phyloP scores from a whole-genome alignment of 129 eudicot genomes.

The Escallonia rubra region DNA sequence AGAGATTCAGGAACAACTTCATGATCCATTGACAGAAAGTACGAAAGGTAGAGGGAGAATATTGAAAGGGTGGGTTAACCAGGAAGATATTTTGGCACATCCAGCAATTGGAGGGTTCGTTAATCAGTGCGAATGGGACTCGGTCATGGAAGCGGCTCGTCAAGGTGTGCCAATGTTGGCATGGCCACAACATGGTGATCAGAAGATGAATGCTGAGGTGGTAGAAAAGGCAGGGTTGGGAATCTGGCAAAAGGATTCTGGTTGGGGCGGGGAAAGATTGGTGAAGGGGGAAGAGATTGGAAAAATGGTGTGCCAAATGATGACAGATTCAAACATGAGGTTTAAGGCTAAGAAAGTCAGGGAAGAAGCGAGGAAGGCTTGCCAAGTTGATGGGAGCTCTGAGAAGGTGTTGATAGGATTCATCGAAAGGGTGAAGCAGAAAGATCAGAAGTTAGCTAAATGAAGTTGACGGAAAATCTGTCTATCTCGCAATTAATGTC shows the following conservation, averaged over 20 bases:
- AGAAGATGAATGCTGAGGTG: constrained; percentile 23
- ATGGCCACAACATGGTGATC: constrained; percentile 33
- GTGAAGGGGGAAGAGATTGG: constrained; percentile 17
- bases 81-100: constrained; percentile 18
- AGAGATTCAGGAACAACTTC: not conserved
- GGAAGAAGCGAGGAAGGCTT: constrained; percentile 17
- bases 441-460: not conserved
- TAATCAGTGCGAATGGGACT: constrained; percentile 27
- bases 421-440: constrained; percentile 8
- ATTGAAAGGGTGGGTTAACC: constrained; percentile 4
- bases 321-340: constrained; percentile 17
- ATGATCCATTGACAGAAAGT: constrained; percentile 4
- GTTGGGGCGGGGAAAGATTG: constrained; percentile 18
- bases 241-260: constrained; percentile 14
- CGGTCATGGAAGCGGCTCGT: constrained; percentile 22
- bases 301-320: constrained; percentile 10
- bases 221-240: constrained; percentile 25
- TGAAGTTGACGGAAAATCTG: too few species aligned
- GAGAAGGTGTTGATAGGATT: not conserved
- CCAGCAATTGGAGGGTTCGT: constrained; percentile 25
- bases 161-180: constrained; percentile 21
- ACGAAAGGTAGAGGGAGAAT: constrained; percentile 11
- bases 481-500: not conserved
- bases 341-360: constrained; percentile 7
- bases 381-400: constrained; percentile 21